Percentiles rank a stretch among this genome's conserved stretches.
phyloP scores from a whole-genome alignment of 2,329 filamentous ascomycete genomes.

The Trichoderma sp. region DNA sequence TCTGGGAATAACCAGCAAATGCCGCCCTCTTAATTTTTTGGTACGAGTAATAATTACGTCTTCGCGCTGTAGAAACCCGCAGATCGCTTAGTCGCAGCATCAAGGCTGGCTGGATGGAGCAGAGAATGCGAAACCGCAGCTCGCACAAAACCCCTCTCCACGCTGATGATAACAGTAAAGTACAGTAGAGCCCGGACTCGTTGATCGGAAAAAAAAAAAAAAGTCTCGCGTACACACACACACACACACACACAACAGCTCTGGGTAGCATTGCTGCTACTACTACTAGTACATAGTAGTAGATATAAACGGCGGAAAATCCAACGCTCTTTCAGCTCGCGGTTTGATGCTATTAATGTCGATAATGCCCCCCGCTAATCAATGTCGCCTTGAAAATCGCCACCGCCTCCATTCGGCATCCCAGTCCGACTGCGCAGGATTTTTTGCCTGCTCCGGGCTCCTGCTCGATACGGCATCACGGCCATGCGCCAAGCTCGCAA shows the following conservation, averaged over 20 bases:
- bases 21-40: not conserved
- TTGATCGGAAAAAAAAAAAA: no score
- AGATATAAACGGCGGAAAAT: not conserved
- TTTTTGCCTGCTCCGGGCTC: not conserved
- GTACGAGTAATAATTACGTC: not conserved
- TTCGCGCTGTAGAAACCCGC: not conserved
- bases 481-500: not conserved
- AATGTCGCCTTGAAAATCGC: not conserved
- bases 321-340: not conserved
- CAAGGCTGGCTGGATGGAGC: not conserved
- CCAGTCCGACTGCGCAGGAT: not conserved
- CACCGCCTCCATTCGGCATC: not conserved
- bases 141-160: no score
- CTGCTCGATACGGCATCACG: constrained; percentile 5
- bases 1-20: not conserved
- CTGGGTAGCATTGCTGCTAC: no score
- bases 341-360: not conserved
- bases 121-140: no score
- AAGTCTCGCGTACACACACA: not conserved
- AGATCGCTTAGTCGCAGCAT: not conserved
- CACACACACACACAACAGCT: no score
- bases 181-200: no score
- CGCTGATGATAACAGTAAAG: no score
- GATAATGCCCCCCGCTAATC: not conserved
- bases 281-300: no score